These are phyloP conservation scores for Neonectria ditissima DNA, from an alignment of 2,329 filamentous ascomycete genomes.

Conservation along the genomic window DNA sequence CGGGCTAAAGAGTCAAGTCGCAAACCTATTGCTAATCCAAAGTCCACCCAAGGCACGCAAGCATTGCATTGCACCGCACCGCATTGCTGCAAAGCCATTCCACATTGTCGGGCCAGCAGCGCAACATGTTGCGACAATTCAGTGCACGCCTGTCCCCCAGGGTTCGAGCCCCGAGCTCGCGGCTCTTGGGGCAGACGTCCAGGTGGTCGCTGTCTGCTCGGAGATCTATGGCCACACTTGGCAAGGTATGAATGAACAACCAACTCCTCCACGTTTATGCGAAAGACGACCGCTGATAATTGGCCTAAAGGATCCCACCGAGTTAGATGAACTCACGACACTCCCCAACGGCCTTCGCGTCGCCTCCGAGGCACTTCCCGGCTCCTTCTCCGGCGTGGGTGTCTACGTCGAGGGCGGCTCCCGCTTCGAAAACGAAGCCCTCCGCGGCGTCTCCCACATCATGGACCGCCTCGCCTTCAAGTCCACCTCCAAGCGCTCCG, in stretches of 20 bases:
- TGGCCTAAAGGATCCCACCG: slow-evolving; percentile 75
- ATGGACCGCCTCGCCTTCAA: slow-evolving; percentile 97
- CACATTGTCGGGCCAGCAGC: slow-evolving; percentile 20
- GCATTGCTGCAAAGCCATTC: slow-evolving; percentile 27
- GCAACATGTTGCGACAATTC: slow-evolving; percentile 53
- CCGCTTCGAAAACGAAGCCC: slow-evolving; percentile 86
- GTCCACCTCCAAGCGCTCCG: slow-evolving; percentile 76
- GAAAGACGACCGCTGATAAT: slow-evolving; percentile 7
- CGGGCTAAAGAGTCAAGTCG: slow-evolving; percentile 30
- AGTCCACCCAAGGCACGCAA: slow-evolving; percentile 5
- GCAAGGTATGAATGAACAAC: slow-evolving; percentile 44
- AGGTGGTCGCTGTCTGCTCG: slow-evolving; percentile 37
- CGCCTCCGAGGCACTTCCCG: slow-evolving; percentile 92
- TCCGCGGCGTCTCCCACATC: slow-evolving; percentile 94
- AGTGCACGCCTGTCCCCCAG: slow-evolving; percentile 48
- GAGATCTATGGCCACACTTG: slow-evolving; percentile 50
- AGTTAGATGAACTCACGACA: slow-evolving; percentile 88
- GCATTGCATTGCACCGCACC: slow-evolving; percentile 25
- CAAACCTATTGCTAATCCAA: slow-evolving; percentile 34
- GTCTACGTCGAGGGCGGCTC: slow-evolving; percentile 97
- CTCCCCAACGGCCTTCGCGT: slow-evolving; percentile 94
- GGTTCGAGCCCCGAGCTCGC: slow-evolving; percentile 42
- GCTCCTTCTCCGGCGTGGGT: slow-evolving; percentile 93
- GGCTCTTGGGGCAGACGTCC: slow-evolving; percentile 39
- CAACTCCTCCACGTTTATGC: not conserved